Evolutionary conservation across 202 grass and related monocot species (phyloP).

Genomic region (Panicum virgatum): DNA sequence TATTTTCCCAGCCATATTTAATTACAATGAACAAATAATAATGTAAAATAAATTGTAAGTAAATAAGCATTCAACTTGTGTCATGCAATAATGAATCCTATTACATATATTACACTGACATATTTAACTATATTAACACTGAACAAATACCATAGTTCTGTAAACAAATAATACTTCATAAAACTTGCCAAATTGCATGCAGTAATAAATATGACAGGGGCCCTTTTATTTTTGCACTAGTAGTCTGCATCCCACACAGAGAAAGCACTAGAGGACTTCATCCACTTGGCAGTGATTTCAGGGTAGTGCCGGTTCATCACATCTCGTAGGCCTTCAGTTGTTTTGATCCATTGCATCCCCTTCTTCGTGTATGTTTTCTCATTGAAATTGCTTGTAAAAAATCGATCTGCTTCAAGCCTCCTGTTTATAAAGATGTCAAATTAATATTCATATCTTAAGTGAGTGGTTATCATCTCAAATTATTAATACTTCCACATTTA

Average conservation of each 20-base stretch:
- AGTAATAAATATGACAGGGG: neutral
- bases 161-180: conserved; percentile 30
- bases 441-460: conserved; percentile 32
- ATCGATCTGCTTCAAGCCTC: conserved; percentile 62
- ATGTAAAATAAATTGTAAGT: neutral
- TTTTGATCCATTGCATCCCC: conserved; percentile 56
- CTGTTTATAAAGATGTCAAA: conserved; percentile 29
- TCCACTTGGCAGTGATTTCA: conserved; percentile 42
- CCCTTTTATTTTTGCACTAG: conserved; percentile 35
- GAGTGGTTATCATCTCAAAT: conserved; percentile 25
- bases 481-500: conserved; percentile 18
- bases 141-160: conserved; percentile 26
- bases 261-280: conserved; percentile 64
- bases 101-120: conserved; percentile 25
- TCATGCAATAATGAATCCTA: conserved; percentile 12
- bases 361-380: conserved; percentile 64
- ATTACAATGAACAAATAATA: neutral
- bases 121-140: no score
- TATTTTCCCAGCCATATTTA: neutral
- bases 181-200: conserved; percentile 10
- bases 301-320: conserved; percentile 55
- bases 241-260: conserved; percentile 56
- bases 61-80: conserved; percentile 24
- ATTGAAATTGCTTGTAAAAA: conserved; percentile 63
- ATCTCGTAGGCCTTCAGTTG: conserved; percentile 55